Percentiles rank a stretch among this genome's conserved stretches.
phyloP scores from a whole-genome alignment of 2,329 filamentous ascomycete genomes.

The Didymella sp. region DNA sequence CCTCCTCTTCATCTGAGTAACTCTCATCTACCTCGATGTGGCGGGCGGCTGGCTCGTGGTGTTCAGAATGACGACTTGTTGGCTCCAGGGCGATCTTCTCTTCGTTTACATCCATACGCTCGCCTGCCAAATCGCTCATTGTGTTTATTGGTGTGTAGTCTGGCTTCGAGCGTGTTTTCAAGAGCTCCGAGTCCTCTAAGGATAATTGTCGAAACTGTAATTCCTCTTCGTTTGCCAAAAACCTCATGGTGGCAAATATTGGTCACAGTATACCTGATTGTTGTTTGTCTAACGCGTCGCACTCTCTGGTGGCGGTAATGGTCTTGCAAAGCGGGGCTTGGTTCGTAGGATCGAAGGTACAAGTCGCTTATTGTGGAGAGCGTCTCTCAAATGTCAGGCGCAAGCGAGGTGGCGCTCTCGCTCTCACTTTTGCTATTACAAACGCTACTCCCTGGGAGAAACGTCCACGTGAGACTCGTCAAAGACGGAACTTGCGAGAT shows the following conservation, averaged over 20 bases:
- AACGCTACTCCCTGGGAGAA: neutral
- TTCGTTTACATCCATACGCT: neutral
- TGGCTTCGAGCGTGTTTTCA: neutral
- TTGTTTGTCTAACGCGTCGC: neutral
- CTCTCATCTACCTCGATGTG: neutral
- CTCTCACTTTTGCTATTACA: neutral
- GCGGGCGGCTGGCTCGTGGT: neutral
- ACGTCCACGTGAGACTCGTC: neutral
- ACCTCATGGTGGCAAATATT: constrained; percentile 6
- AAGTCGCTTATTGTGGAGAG: neutral
- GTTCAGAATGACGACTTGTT: neutral
- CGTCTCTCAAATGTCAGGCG: neutral
- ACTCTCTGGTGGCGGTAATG: neutral
- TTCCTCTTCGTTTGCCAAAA: neutral
- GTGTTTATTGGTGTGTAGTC: neutral
- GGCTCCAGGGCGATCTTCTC: neutral
- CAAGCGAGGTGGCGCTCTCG: constrained; percentile 6
- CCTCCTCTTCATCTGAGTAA: neutral
- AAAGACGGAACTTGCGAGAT: neutral
- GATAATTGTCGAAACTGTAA: neutral
- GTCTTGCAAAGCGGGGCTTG: no score
- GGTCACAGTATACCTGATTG: neutral
- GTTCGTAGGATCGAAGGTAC: neutral
- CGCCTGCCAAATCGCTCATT: neutral
- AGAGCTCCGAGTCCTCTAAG: neutral